Base-by-base conservation (phyloP, 2,329 filamentous ascomycete species). In the Xylaria multiplex region DNA sequence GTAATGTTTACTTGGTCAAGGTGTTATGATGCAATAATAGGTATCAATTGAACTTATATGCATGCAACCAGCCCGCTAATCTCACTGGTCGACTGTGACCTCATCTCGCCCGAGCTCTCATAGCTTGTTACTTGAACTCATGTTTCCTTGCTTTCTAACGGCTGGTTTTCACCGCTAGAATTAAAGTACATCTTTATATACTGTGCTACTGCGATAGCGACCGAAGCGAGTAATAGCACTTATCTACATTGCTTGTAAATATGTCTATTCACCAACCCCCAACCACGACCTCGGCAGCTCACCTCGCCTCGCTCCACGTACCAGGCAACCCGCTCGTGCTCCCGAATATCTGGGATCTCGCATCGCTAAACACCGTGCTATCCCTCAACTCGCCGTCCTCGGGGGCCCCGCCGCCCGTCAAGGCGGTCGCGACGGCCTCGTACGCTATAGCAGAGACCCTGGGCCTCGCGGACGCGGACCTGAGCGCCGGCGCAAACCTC, bases 401-500 rank as follows among this genome's bases (percentile, higher is more conserved):
- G 27, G 9, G 32, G 2, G 6, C 55, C 24, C 37, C 57, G 19
- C 13, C 24, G 2, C 49, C 49, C 6, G 14, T 58, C 9, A 35
- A 46, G 2, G 62, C 62, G 2, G 13, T 65, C 2, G 62, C 62
- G 2, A 65, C 62, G 2, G 62, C 62, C 43, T 65, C 62, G 0
- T 56, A 59, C 50, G 62, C 62, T 27, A 61, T 62, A 11, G 57
- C 62, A 50, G 43, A 32, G 13, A 52, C 49, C 42, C 57, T 65
- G 4, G 50, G 58, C 11, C 45, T 62, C 9, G 9, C 43, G 1
- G 58, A 62, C 53, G 59, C 11, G 2, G 45, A 42, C 6, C 40
- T 62, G 3, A 56, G 49, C n/a, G 7, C 27, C 2, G 63, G 63
- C 35, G 52, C 45, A 2, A 65, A 62, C 24, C 40, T 62, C 1